Percentiles rank a stretch among this genome's conserved stretches.
Evolutionary conservation across 805 yeast genomes (phyloP).

Genomic region (Scheffersomyces ergatensis): DNA sequence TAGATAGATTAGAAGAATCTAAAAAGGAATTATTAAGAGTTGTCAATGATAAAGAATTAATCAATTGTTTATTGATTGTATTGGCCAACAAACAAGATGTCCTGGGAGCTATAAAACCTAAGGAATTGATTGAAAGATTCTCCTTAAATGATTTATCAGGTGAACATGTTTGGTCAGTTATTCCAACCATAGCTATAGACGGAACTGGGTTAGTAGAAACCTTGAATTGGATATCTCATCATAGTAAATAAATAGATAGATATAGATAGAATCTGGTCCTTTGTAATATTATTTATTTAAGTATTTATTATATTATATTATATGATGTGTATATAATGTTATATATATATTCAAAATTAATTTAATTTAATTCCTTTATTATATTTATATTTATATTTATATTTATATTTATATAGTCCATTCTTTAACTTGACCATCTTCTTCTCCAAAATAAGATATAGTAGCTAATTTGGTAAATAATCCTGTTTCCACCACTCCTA

Average conservation of each 20-base stretch:
- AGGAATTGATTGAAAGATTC: slow-evolving; percentile 72
- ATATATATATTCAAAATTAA: neutral
- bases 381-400: too few relatives aligned
- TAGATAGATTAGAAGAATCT: slow-evolving; percentile 70
- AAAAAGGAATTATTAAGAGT: slow-evolving; percentile 75
- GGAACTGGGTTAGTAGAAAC: slow-evolving; percentile 92
- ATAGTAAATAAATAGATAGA: too few relatives aligned
- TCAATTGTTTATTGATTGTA: slow-evolving; percentile 73
- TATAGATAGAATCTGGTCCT: too few relatives aligned
- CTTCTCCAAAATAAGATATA: slow-evolving; percentile 87
- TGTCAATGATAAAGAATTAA: slow-evolving; percentile 79
- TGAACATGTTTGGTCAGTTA: slow-evolving; percentile 81
- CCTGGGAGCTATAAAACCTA: slow-evolving; percentile 68
- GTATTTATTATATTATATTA: too few relatives aligned
- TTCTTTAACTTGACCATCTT: slow-evolving; percentile 53
- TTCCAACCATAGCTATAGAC: slow-evolving; percentile 84
- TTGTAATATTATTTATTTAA: neutral
- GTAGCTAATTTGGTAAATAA: slow-evolving; percentile 72
- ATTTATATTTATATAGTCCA: slow-evolving; percentile 8
- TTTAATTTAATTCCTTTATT: neutral
- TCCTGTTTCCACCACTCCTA: slow-evolving; percentile 97
- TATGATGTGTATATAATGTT: too few relatives aligned
- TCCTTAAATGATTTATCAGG: slow-evolving; percentile 60
- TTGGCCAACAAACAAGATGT: slow-evolving; percentile 89
- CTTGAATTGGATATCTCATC: slow-evolving; percentile 77